Percentiles rank a stretch among this genome's conserved stretches.
These are phyloP conservation scores for Colletotrichum sp. DNA, from an alignment of 2,329 filamentous ascomycete species.

Conservation along the genomic window DNA sequence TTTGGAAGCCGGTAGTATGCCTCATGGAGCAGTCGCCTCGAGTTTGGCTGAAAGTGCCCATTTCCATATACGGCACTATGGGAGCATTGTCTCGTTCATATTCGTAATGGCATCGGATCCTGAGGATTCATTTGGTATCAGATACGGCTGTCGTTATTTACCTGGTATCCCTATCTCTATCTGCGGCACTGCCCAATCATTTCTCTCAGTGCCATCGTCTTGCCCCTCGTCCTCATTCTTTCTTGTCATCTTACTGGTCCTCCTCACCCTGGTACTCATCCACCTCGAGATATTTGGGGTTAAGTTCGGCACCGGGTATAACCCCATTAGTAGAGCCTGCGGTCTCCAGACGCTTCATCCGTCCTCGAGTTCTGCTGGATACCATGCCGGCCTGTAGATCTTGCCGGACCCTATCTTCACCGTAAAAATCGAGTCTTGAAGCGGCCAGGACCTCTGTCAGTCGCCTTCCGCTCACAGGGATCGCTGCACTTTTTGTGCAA, in stretches of 20 bases:
- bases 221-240: neutral
- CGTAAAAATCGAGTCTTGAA: neutral
- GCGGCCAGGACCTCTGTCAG: neutral
- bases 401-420: neutral
- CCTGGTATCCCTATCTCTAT: neutral
- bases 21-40: neutral
- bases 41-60: neutral
- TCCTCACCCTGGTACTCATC: neutral
- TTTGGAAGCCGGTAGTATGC: neutral
- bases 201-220: neutral
- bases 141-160: neutral
- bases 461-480: neutral
- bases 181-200: neutral
- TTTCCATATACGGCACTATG: neutral
- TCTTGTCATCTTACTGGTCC: neutral
- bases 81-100: neutral
- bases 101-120: neutral
- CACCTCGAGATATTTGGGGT: neutral
- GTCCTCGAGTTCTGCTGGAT: neutral
- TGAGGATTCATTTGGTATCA: neutral
- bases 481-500: neutral
- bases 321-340: neutral
- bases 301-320: neutral
- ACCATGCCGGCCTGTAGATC: neutral
- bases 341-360: neutral